Conservation (phyloP, 2,329 filamentous ascomycete genomes). For the Fusarium musae region DNA sequence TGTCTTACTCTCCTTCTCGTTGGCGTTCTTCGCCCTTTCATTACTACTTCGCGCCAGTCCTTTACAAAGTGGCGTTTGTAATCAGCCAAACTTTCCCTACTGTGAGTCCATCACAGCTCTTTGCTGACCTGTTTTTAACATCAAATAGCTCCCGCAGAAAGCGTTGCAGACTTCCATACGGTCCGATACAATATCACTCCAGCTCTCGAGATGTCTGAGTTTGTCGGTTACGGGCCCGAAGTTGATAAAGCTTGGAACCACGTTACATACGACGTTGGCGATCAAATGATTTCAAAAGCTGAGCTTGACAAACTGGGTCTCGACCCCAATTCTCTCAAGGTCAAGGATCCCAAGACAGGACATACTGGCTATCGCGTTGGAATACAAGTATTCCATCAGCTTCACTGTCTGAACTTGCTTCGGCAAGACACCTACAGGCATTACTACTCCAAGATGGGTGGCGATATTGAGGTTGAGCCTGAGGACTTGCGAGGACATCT, state of each 20-base stretch:
- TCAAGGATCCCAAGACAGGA: constrained; percentile 66
- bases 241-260: constrained; percentile 69
- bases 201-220: constrained; percentile 57
- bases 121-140: too few species aligned
- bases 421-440: constrained; percentile 61
- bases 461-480: constrained; percentile 57
- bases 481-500: constrained; percentile 35
- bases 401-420: constrained; percentile 62
- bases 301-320: constrained; percentile 65
- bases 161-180: constrained; percentile 60
- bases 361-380: constrained; percentile 69
- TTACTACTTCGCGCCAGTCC: constrained; percentile 8
- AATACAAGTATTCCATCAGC: constrained; percentile 66
- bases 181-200: constrained; percentile 61
- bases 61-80: neutral
- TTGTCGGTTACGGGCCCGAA: constrained; percentile 65
- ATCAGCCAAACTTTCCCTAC: constrained; percentile 19
- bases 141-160: constrained; percentile 56
- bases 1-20: constrained; percentile 16
- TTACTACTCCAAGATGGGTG: constrained; percentile 59
- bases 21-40: constrained; percentile 24
- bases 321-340: constrained; percentile 64
- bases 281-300: constrained; percentile 67
- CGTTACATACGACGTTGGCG: constrained; percentile 62
- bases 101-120: neutral